These are phyloP conservation scores for Middelhovenomyces tepae DNA, from an alignment of 805 yeast species.

Conservation along the genomic window DNA sequence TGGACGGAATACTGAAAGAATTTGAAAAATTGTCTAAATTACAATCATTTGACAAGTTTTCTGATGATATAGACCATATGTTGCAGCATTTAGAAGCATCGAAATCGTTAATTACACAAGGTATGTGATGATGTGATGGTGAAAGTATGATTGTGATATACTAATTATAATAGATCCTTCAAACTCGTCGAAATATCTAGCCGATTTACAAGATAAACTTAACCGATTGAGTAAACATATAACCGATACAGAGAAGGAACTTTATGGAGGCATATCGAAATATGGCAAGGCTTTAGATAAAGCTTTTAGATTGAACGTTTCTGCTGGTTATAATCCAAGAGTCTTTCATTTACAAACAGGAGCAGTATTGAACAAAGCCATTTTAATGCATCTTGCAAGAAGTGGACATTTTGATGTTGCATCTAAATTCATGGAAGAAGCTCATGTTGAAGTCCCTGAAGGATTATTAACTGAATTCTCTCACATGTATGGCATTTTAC, in stretches of 20 bases:
- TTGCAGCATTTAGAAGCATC: slow-evolving; percentile 21
- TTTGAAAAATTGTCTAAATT: slow-evolving; percentile 22
- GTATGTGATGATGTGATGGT: slow-evolving; percentile 1
- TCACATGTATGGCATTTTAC: slow-evolving; percentile 36
- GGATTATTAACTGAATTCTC: slow-evolving; percentile 31
- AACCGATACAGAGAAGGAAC: slow-evolving; percentile 20
- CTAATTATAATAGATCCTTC: slow-evolving; percentile 10
- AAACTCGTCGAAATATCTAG: slow-evolving; percentile 11
- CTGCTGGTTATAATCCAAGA: slow-evolving; percentile 20
- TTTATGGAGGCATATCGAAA: slow-evolving; percentile 22
- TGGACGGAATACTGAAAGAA: slow-evolving; percentile 28
- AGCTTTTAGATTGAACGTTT: slow-evolving; percentile 21
- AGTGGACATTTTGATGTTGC: slow-evolving; percentile 37
- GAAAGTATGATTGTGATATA: too few species aligned
- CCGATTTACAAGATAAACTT: slow-evolving; percentile 9
- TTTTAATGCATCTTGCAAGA: slow-evolving; percentile 39
- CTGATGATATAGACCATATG: slow-evolving; percentile 24
- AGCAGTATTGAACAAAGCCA: slow-evolving; percentile 32
- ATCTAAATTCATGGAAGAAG: slow-evolving; percentile 24
- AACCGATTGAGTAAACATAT: slow-evolving; percentile 15
- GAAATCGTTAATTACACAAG: slow-evolving; percentile 18
- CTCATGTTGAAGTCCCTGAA: slow-evolving; percentile 25
- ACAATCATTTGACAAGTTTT: slow-evolving; percentile 25
- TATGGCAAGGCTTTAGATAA: slow-evolving; percentile 28
- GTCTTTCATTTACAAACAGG: slow-evolving; percentile 1